Conservation (phyloP, 192 early-diverging fungal genomes). For the Umbelopsis sp. region DNA sequence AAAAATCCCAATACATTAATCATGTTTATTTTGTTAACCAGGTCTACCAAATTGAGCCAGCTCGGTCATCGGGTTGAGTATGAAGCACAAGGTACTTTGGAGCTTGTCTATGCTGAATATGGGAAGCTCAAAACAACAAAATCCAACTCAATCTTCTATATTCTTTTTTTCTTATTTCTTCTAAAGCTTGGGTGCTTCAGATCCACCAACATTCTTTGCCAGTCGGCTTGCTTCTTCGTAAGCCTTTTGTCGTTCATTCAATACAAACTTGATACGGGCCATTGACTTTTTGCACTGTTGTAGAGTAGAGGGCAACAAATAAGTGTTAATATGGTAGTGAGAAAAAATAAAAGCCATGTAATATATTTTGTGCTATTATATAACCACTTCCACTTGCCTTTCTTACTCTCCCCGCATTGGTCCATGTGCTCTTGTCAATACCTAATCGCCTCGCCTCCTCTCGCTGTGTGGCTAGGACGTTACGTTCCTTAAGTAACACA, state of each 20-base stretch:
- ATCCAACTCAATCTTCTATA: neutral
- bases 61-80: slow-evolving; percentile 17
- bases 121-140: slow-evolving; percentile 7
- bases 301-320: neutral
- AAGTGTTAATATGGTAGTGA: slow-evolving; percentile 1
- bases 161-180: neutral
- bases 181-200: neutral
- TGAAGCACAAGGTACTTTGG: slow-evolving; percentile 3
- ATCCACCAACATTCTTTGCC: neutral
- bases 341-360: neutral
- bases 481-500: slow-evolving; percentile 83
- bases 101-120: slow-evolving; percentile 14
- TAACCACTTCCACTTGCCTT: slow-evolving; percentile 48
- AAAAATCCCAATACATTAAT: neutral
- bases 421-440: slow-evolving; percentile 54
- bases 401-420: slow-evolving; percentile 62
- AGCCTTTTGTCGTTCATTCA: slow-evolving; percentile 70
- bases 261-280: slow-evolving; percentile 80
- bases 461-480: slow-evolving; percentile 72
- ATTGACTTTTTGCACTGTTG: slow-evolving; percentile 79
- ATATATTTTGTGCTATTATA: neutral
- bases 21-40: slow-evolving; percentile 1
- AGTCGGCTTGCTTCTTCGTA: slow-evolving; percentile 49
- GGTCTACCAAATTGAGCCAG: slow-evolving; percentile 15
- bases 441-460: slow-evolving; percentile 66